Evolutionary conservation across 345 rosid species (phyloP), one percentile per base, ranked within the genome.

Genomic region (Gossypium arboreum): DNA sequence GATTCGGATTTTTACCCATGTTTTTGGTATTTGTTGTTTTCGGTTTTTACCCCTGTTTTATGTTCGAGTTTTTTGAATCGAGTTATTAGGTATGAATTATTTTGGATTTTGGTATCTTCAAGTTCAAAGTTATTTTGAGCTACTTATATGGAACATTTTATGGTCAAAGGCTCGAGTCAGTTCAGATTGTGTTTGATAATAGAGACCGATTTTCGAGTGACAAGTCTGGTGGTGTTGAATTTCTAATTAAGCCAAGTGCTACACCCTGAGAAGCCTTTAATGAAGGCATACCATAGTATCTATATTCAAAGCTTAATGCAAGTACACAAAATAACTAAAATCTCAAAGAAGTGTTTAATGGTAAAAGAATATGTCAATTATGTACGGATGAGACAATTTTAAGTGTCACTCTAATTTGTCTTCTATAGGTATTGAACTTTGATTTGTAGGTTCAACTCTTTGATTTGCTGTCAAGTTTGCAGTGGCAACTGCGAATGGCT

Each of bases 401-500:
- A 25, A 25, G 16, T 25, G 76, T 73, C 66, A 73, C 20, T 43
- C 68, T 56, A 43, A 13, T 18, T 41, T 44, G 18, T 29, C 9
- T 52, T 80, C 76, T 2, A 67, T 50, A 12, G 80, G 60, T 24
- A 77, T 56, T 17, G 59, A 63, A 25, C 50, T 67, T 60, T 50
- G 45, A 59, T 67, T 51, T 52, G 41, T 43, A 20, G 24, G 52
- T 43, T 4, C 7, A 64, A 71, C 59, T 54, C 73, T 62, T 65
- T 70, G 60, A 63, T 20, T 59, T 55, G 64, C 24, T 17, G 70
- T 81, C 45, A 83, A 73, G 71, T 78, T 78, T 0, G 81, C 65
- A 18, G 85, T 41, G 6, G 84, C 71, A 11, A 73, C 60, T 29
- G 75, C 56, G 72, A 91, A 89, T 55, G 97, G 94, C 12, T 80